Conservation (phyloP, 768 basidiomycete genomes). For the Serendipita indica region DNA sequence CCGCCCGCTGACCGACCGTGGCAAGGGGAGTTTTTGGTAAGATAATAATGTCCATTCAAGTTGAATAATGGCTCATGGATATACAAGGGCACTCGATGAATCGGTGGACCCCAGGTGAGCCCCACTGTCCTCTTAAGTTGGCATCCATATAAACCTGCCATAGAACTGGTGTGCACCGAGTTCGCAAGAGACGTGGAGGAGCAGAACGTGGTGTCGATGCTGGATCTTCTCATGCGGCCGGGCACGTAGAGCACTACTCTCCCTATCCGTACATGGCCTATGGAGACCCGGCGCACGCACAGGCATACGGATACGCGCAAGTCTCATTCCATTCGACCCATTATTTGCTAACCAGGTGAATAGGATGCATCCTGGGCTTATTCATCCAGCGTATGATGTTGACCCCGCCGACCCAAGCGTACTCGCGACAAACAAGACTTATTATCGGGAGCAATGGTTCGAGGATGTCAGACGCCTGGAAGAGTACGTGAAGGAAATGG, state of each 20-base stretch:
- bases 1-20: constrained; percentile 79
- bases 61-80: not conserved
- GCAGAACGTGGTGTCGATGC: constrained; percentile 10
- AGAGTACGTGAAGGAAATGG: not conserved
- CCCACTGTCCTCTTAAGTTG: too few species aligned
- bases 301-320: not conserved
- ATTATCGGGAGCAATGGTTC: constrained; percentile 2
- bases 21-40: constrained; percentile 86
- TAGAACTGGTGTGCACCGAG: constrained; percentile 65
- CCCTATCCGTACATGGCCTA: not conserved
- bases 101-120: constrained; percentile 2
- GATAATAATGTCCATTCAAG: constrained; percentile 24
- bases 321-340: not conserved
- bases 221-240: constrained; percentile 2
- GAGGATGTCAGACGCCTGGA: not conserved
- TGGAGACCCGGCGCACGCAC: not conserved
- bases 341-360: not conserved
- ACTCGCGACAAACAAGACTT: not conserved
- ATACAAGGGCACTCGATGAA: constrained; percentile 5
- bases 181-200: constrained; percentile 51
- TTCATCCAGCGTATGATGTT: not conserved
- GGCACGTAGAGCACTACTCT: not conserved
- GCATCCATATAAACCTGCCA: not conserved
- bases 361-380: not conserved
- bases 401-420: not conserved